Base-by-base conservation (phyloP, 805 yeast genomes). In the Monosporozyma aerobia region DNA sequence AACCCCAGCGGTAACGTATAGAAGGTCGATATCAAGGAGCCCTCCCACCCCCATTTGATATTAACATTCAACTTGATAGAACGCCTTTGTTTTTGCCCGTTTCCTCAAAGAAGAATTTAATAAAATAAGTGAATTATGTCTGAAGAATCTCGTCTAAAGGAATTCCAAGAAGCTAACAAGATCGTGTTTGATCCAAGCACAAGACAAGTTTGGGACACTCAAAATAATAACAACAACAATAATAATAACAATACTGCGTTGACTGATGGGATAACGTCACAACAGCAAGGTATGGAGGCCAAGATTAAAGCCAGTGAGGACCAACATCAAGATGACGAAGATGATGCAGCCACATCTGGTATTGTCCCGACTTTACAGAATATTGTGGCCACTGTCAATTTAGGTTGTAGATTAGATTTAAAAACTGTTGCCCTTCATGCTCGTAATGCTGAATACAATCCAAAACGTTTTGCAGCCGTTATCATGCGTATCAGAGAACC, bases 401-500 rank as follows among this genome's bases (percentile, higher is more conserved):
- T 94, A 68, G 98, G 94, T 59, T 94, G 99, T 71, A 83, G 98
- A 57, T 75, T 94, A 61, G 99, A 94, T 70, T 79, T 94, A 69
- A 94, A 94, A 67, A 94, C 99, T 19, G 95, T 94, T 67, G 99
- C 99, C 0, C 76, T 94, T 56, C 99, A 94, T 71, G 98, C 98
- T 2, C 89, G 99, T 79, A 94, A 94, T 72, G 99, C 99, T 37
- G 99, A 94, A 70, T 94, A 94, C 73, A 94, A 94, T 64, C 99
- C 99, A 50, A 89, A 87, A 69, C 95, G 99, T 76, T 94, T 94
- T 75, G 99, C 99, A 13, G 99, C 99, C 54, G 99, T 94, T 49
- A 94, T 94, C 62, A 94, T 94, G 99, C 87, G 99, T 78, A 94
- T 94, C 62, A 82, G 99, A 72, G 99, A 94, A 69, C 99, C 99